Conservation (phyloP, 169 alveolate species). For the Nephromyces sp. region DNA sequence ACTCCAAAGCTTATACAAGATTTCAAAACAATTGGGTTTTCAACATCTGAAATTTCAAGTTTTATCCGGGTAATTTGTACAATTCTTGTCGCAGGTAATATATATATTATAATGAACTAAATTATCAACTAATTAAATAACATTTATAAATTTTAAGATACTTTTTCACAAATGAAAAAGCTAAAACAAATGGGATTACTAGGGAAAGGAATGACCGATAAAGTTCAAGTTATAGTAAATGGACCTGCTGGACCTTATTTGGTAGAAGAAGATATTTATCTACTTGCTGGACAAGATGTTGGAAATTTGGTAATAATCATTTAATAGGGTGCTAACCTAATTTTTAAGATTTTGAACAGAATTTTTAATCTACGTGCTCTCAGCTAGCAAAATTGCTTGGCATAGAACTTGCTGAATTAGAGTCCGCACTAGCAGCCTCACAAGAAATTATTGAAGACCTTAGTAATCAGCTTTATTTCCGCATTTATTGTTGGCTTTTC, state of each 20-base stretch:
- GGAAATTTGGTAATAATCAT: not conserved
- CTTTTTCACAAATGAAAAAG: not conserved
- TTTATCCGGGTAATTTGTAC: constrained; percentile 11
- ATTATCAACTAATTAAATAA: not conserved
- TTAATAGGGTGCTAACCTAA: not conserved
- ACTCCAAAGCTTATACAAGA: constrained; percentile 8
- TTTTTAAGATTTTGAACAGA: not conserved
- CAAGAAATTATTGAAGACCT: not conserved
- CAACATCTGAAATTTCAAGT: constrained; percentile 2
- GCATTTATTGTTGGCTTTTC: not conserved
- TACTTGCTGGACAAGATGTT: not conserved
- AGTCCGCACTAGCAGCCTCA: not conserved
- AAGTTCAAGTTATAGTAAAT: not conserved
- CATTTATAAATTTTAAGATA: not conserved
- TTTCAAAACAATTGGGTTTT: constrained; percentile 8
- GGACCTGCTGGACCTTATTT: not conserved
- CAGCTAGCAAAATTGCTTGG: not conserved
- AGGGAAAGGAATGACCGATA: not conserved
- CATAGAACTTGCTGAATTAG: not conserved
- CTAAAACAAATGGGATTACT: not conserved
- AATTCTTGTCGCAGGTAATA: constrained; percentile 26
- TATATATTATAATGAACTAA: not conserved
- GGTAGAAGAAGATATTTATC: not conserved
- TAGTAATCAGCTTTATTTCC: not conserved
- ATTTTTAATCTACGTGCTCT: not conserved